Conservation (phyloP, 306 rosid species). For the Casuarina glauca region DNA sequence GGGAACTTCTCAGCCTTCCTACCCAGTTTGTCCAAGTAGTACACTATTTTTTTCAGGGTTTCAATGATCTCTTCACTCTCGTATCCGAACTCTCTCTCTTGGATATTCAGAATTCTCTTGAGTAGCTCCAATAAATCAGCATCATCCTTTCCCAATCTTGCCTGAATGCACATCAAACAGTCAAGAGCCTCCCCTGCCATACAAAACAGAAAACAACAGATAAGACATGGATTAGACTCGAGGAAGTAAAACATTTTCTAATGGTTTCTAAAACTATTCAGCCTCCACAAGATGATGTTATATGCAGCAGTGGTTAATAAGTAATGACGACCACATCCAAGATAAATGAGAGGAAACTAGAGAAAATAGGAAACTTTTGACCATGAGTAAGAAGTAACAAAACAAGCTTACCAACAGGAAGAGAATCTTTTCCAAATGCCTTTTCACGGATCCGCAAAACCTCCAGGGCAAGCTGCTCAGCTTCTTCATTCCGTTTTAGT, state of each 20-base stretch:
- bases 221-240: background rate
- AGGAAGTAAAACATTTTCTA: background rate
- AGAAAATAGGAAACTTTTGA: background rate
- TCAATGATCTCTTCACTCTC: constrained; percentile 73
- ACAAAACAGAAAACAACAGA: constrained; percentile 14
- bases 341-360: background rate
- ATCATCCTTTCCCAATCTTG: constrained; percentile 55
- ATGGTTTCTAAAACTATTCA: too few relatives aligned
- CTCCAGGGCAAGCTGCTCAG: constrained; percentile 73
- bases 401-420: constrained; percentile 74
- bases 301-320: background rate
- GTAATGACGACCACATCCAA: background rate
- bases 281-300: too few relatives aligned
- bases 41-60: constrained; percentile 68
- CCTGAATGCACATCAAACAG: constrained; percentile 82
- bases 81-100: constrained; percentile 71
- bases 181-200: constrained; percentile 88
- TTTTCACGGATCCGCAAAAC: constrained; percentile 73
- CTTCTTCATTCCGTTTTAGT: constrained; percentile 73
- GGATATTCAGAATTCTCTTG: constrained; percentile 62
- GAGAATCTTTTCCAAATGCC: constrained; percentile 68
- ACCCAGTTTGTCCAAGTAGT: constrained; percentile 71
- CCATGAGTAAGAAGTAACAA: background rate
- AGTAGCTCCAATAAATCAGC: constrained; percentile 54
- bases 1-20: constrained; percentile 60